Conservation (phyloP, 805 yeast genomes). For the Teunomyces panamensis region DNA sequence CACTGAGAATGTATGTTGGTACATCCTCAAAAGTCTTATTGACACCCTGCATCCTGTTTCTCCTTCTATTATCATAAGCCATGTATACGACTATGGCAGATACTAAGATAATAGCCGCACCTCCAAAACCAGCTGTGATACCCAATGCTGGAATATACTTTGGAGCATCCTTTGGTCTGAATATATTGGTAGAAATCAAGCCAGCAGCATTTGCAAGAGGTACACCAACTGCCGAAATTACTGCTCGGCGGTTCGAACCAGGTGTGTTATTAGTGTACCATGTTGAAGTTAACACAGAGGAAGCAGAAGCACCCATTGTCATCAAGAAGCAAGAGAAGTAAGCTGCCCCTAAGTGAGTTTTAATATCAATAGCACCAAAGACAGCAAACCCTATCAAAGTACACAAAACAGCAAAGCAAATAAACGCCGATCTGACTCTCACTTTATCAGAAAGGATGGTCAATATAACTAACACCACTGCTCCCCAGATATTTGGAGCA, state of each 20-base stretch:
- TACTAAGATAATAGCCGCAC: conserved; percentile 26
- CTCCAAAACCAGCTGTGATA: conserved; percentile 30
- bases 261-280: conserved; percentile 53
- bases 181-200: conserved; percentile 30
- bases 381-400: conserved; percentile 47
- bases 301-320: conserved; percentile 49
- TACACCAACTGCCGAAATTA: conserved; percentile 44
- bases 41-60: conserved; percentile 40
- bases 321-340: conserved; percentile 45
- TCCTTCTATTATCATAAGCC: conserved; percentile 41
- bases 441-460: conserved; percentile 42
- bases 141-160: conserved; percentile 30
- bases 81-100: conserved; percentile 28
- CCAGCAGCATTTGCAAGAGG: conserved; percentile 34
- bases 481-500: conserved; percentile 50
- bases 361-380: conserved; percentile 43
- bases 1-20: conserved; percentile 41
- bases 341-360: conserved; percentile 36
- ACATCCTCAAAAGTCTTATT: conserved; percentile 36
- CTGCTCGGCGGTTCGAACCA: conserved; percentile 44
- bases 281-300: conserved; percentile 48
- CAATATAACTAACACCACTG: conserved; percentile 36
- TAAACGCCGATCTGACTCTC: conserved; percentile 36
- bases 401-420: conserved; percentile 34
- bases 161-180: conserved; percentile 31